Base-by-base conservation (phyloP, 1,284 basidiomycete species). In the Trametes polyzona region DNA sequence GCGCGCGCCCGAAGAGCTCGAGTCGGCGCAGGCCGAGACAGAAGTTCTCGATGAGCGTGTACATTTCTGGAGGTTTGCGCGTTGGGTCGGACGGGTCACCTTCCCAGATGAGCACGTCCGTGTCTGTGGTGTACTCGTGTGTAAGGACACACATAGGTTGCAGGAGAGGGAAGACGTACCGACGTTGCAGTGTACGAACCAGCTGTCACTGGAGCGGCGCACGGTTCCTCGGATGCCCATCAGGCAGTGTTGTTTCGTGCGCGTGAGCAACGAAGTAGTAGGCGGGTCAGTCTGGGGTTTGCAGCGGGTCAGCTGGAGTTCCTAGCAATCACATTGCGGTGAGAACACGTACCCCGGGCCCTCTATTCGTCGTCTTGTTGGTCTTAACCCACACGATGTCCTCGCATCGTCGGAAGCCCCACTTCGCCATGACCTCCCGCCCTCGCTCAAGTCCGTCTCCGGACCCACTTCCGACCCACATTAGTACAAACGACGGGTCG, bases 181-280 rank as follows among this genome's bases (percentile, higher is more conserved):
- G 62, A 99, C 90, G 73, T 99, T 99, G 73, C 96, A 98, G 73
- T 99, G 96, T 0, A 98, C 96, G 71, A 98, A 96, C 86, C 93
- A 91, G 56, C 86, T 88, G 71, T 99, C 96, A 1, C 91, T 95
- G 19, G 93, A 95, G 24, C 96, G 82, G 16, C 96, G 86, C 2
- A 99, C 96, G 0, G 96, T 99, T 1, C 96, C 96, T 32, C 93
- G 86, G 65, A 99, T 99, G n/a, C 97, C 97, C 84, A 99, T 98
- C 41, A 98, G 77, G 74, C 96, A 98, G 70, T 99, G 96, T 68
- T 98, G 93, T 70, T 96, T 95, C 48, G 95, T 95, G 33, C 92
- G 83, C 8, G 90, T 93, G 46, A 97, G 80, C 26, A 97, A 74
- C 3, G 90, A 92, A 1, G 88, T 91, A 7, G 91, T 92, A 1